Base-by-base conservation (phyloP, 1,139 yeast species). In the Candida sp. region DNA sequence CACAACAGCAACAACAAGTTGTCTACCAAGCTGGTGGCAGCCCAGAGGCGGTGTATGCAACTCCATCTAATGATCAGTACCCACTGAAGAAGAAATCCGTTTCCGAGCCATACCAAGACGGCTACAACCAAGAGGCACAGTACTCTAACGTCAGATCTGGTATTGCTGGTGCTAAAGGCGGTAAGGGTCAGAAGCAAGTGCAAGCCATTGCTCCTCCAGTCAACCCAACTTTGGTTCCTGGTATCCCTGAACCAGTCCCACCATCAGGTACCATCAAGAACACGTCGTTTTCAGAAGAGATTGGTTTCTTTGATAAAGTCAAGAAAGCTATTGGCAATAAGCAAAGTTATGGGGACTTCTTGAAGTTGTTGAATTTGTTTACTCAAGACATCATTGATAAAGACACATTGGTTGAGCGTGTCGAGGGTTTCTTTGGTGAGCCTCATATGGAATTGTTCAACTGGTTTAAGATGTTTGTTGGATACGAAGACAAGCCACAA, bases 381-480 rank as follows among this genome's bases (percentile, higher is more conserved):
- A 88, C 97, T 2, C 96, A 92, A 66, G 97, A 91, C 62, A 85
- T 96, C 52, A 87, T 96, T 59, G 97, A 91, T 65, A 88, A 89
- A 59, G 81, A 79, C 50, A 86, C 94, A 17, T 78, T 94, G 54
- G 91, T 94, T 32, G 94, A 88, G 63, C 83, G 96, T 56, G 94
- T 88, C 7, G 96, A 89, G 54, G 86, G 90, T 9, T 94, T 91
- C 63, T 77, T 94, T 63, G 98, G 97, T 30, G 81, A 75, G 49
- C 81, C 84, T 25, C 88, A 86, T 60, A 81, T 83, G 32, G 98
- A 93, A 55, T 76, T 96, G 53, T 81, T 90, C 66, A 85, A 83
- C 52, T 93, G 98, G 98, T 94, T 94, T 75, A 93, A 91, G 67
- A 78, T 82, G 62, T 93, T 94, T 73, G 96, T 94, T 55, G 96